phyloP scores from a whole-genome alignment of 192 early-diverging fungal species.

The Dispira simplex region DNA sequence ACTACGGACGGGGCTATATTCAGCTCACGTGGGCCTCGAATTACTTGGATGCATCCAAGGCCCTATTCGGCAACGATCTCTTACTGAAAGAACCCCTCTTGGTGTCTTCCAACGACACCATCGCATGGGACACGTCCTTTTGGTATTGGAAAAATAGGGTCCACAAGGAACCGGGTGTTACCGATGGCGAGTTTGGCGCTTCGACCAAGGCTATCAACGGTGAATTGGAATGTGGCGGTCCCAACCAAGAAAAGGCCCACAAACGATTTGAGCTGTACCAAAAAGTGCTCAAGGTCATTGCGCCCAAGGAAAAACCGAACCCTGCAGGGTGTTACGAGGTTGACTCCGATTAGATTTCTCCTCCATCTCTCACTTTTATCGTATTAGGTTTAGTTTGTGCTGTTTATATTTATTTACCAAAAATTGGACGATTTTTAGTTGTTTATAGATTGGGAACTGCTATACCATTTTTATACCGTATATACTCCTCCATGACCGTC shows the following conservation, averaged over 20 bases:
- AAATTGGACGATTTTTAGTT: too few species aligned
- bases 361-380: too few species aligned
- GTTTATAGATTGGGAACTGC: too few species aligned
- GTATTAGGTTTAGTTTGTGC: too few species aligned
- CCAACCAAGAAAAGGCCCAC: slow-evolving; percentile 27
- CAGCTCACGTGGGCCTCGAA: slow-evolving; percentile 31
- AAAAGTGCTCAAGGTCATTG: slow-evolving; percentile 24
- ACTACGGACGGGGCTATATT: slow-evolving; percentile 34
- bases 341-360: background rate
- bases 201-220: slow-evolving; percentile 31
- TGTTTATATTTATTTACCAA: too few species aligned
- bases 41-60: slow-evolving; percentile 25
- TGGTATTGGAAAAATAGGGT: slow-evolving; percentile 33
- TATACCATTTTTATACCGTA: too few species aligned
- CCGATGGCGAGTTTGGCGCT: slow-evolving; percentile 27
- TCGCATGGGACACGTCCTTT: slow-evolving; percentile 26
- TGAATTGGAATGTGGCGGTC: slow-evolving; percentile 25
- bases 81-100: slow-evolving; percentile 16
- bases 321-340: slow-evolving; percentile 25
- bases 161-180: slow-evolving; percentile 20
- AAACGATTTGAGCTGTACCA: slow-evolving; percentile 31
- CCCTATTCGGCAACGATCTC: slow-evolving; percentile 22
- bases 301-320: slow-evolving; percentile 19
- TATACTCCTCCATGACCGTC: too few species aligned
- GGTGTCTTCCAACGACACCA: slow-evolving; percentile 20